Base-by-base conservation (phyloP, 208 protist species). In the Balamuthia mandrillaris region DNA sequence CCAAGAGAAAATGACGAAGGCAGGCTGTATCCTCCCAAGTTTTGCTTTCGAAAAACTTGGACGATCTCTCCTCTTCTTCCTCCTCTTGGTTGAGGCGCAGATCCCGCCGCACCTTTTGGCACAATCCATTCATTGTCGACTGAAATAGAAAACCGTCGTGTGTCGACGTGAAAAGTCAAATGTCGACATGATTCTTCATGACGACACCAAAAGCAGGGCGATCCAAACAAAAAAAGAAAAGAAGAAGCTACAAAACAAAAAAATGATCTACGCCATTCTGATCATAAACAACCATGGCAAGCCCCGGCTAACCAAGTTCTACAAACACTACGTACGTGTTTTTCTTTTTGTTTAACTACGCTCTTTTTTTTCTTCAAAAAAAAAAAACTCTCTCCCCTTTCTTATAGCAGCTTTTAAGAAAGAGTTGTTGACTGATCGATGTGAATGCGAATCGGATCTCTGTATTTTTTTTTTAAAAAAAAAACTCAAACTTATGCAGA, bases 261-360 rank as follows among this genome's bases (percentile, higher is more conserved):
- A 35, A 27, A 99, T 98, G 97, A 98, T 98, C 85, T 96, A 97
- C 72, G 94, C 94, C 24, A 95, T 99, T 16, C 88, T 99, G 51
- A 96, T 98, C 68, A 96, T 99, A 68, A 99, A 99, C 87, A 97
- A 97, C 47, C 93, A 96, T 44, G 98, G 98, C 74, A 99, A 98
- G 91, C 93, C 97, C 14, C 95, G 98, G 7, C 89, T 98, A 31
- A 82, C 94, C 7, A 98, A 97, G 88, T 98, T 98, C 68, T 99
- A 98, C 79, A 94, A 98, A 68, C 94, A 97, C 6, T 47, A 84
- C 24, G 91, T 94, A 81, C 41, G 77, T 42, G 29, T 33, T n/a
- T 27, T 65, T 21, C 39, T 1, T 82, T 61, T 70, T 6, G 29
- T 66, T 81, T 33, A 37, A 66, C 3, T 86, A 5, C 1, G 24